These are phyloP conservation scores for Pythium biforme DNA, from an alignment of 352 stramenopile genomes.

Conservation along the genomic window DNA sequence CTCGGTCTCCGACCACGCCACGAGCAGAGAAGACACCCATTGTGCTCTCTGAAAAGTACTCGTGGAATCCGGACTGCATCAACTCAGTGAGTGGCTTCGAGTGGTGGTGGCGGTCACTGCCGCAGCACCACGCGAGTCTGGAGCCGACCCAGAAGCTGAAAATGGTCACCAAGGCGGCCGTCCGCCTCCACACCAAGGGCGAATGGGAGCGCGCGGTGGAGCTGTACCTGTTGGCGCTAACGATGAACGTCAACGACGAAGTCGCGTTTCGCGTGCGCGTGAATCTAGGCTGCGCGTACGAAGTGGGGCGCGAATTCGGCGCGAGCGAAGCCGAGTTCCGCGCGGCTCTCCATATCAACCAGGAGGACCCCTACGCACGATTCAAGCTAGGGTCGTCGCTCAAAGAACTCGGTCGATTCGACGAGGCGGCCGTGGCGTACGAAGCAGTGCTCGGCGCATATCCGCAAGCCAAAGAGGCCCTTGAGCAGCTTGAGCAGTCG, in stretches of 20 bases:
- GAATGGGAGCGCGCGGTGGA: constrained; percentile 63
- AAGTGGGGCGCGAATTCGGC: constrained; percentile 38
- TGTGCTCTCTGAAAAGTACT: constrained; percentile 55
- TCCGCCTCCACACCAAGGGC: constrained; percentile 60
- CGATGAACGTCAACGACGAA: constrained; percentile 51
- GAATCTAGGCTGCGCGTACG: constrained; percentile 66
- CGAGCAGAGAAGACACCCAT: constrained; percentile 37
- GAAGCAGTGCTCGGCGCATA: constrained; percentile 46
- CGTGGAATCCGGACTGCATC: constrained; percentile 72
- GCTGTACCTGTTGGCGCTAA: constrained; percentile 63
- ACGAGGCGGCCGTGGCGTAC: constrained; percentile 39
- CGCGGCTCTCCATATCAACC: constrained; percentile 41
- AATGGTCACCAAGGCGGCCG: constrained; percentile 73
- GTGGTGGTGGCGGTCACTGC: constrained; percentile 80
- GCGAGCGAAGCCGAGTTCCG: constrained; percentile 45
- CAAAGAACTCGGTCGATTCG: constrained; percentile 34
- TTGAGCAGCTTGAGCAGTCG: constrained; percentile 36
- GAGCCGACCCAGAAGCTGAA: constrained; percentile 77
- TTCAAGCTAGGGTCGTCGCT: constrained; percentile 62
- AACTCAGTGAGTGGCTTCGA: constrained; percentile 78
- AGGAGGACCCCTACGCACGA: constrained; percentile 46
- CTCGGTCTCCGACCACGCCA: constrained; percentile 30
- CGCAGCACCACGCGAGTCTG: constrained; percentile 54
- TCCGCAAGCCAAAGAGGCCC: constrained; percentile 45
- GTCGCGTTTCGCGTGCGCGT: constrained; percentile 63